phyloP scores from a whole-genome alignment of 1,284 basidiomycete species.

The Ustilago loliicola region DNA sequence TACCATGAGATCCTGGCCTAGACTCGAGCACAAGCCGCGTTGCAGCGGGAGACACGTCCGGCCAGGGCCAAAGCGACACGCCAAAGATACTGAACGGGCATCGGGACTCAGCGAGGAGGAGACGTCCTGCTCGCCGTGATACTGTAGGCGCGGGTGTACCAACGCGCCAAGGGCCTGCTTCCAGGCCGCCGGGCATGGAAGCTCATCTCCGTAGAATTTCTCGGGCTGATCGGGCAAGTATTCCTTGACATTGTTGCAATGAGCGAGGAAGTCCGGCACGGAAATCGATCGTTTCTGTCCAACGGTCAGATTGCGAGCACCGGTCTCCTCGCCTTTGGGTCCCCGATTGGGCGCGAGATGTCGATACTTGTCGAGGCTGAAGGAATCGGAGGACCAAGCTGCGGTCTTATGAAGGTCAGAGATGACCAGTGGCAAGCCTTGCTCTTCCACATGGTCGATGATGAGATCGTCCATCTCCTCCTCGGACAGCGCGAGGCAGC shows the following conservation, averaged over 20 bases:
- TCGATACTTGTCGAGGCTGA: constrained; percentile 20
- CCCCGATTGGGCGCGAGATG: constrained; percentile 3
- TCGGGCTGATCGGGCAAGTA: constrained; percentile 11
- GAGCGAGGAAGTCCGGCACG: constrained; percentile 17
- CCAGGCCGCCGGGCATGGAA: constrained; percentile 20
- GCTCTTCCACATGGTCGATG: constrained; percentile 19
- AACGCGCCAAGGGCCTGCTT: constrained; percentile 5
- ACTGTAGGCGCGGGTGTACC: constrained; percentile 27
- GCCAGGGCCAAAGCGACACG: constrained; percentile 29
- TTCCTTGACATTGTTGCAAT: constrained; percentile 4
- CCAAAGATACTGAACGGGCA: constrained; percentile 12
- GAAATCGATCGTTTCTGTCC: constrained; percentile 6
- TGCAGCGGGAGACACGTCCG: constrained; percentile 27
- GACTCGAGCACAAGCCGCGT: constrained; percentile 39
- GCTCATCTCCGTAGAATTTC: constrained; percentile 31
- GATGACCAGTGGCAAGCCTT: constrained; percentile 36
- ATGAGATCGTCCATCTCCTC: constrained; percentile 31
- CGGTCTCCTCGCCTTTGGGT: not conserved
- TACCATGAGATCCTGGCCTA: constrained; percentile 47
- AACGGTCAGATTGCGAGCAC: constrained; percentile 18
- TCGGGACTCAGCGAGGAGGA: constrained; percentile 5
- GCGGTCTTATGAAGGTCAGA: constrained; percentile 35
- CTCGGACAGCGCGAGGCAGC: constrained; percentile 16
- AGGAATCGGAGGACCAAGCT: constrained; percentile 26
- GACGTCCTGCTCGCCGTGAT: constrained; percentile 30